Evolutionary conservation across 441 rosid genomes (phyloP).

Genomic region (Adansonia gregorii): DNA sequence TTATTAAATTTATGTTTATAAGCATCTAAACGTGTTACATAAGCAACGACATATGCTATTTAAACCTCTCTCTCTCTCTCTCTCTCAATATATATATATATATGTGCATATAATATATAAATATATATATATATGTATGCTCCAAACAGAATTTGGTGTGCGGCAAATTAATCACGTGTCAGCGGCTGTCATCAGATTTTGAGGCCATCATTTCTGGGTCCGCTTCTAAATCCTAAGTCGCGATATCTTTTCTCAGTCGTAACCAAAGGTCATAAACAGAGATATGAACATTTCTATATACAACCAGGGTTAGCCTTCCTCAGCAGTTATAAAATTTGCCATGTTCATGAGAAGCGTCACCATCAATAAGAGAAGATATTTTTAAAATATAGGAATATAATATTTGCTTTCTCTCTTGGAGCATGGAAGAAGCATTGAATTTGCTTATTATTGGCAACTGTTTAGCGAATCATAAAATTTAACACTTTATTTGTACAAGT

Average conservation of each 20-base stretch:
- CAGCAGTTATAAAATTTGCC: neutral
- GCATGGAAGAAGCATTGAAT: neutral
- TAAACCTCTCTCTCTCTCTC: no score
- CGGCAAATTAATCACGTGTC: slow-evolving; percentile 19
- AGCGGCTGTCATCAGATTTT: neutral
- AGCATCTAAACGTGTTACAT: no score
- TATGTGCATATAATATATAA: no score
- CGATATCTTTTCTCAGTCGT: no score
- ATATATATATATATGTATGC: no score
- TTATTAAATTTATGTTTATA: no score
- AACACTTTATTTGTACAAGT: neutral
- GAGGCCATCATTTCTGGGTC: neutral
- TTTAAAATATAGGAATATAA: neutral
- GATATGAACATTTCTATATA: neutral
- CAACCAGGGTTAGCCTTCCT: neutral
- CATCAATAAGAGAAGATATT: neutral
- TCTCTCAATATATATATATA: no score
- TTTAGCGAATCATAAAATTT: neutral
- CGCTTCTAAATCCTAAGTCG: neutral
- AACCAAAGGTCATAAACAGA: neutral
- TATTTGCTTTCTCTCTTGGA: neutral
- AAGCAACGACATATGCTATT: no score
- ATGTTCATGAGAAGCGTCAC: neutral
- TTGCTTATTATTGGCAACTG: neutral
- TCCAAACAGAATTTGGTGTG: slow-evolving; percentile 13